Conservation (phyloP, 352 stramenopile species). For the Phytophthora megakarya region DNA sequence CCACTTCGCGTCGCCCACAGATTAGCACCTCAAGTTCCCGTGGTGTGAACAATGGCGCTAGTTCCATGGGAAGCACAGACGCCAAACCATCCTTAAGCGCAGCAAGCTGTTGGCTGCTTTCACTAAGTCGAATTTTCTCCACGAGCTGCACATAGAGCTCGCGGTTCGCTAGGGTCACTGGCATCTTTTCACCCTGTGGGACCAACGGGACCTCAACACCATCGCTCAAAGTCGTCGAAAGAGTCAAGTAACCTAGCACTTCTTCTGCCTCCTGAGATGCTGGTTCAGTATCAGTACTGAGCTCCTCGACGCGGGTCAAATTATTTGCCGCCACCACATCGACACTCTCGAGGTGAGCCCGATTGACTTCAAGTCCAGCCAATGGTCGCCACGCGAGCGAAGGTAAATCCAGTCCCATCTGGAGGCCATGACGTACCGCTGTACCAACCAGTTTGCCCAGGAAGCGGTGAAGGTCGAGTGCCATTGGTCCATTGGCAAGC, state of each 20-base stretch:
- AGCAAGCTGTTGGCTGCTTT: conserved; percentile 81
- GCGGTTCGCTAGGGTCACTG: conserved; percentile 67
- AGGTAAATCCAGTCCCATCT: conserved; percentile 92
- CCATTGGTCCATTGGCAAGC: conserved; percentile 86
- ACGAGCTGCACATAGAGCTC: conserved; percentile 68
- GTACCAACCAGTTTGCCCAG: conserved; percentile 97
- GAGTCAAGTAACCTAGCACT: conserved; percentile 71
- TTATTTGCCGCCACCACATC: conserved; percentile 79
- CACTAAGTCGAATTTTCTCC: conserved; percentile 71
- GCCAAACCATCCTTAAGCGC: conserved; percentile 88
- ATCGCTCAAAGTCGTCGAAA: conserved; percentile 83
- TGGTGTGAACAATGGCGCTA: conserved; percentile 96
- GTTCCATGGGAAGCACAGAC: conserved; percentile 95
- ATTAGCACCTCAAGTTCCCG: conserved; percentile 96
- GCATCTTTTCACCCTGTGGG: conserved; percentile 70
- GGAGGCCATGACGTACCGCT: conserved; percentile 94
- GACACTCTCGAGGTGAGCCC: conserved; percentile 79
- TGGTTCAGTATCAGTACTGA: conserved; percentile 30
- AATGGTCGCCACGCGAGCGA: conserved; percentile 88
- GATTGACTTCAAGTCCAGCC: conserved; percentile 73
- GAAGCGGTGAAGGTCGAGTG: conserved; percentile 94
- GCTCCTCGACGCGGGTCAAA: conserved; percentile 66
- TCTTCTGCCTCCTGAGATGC: conserved; percentile 44
- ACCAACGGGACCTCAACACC: conserved; percentile 73
- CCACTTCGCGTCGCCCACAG: conserved; percentile 95